Evolutionary conservation across 2,329 filamentous ascomycete species (phyloP).

Genomic region (Xylaria sp.): DNA sequence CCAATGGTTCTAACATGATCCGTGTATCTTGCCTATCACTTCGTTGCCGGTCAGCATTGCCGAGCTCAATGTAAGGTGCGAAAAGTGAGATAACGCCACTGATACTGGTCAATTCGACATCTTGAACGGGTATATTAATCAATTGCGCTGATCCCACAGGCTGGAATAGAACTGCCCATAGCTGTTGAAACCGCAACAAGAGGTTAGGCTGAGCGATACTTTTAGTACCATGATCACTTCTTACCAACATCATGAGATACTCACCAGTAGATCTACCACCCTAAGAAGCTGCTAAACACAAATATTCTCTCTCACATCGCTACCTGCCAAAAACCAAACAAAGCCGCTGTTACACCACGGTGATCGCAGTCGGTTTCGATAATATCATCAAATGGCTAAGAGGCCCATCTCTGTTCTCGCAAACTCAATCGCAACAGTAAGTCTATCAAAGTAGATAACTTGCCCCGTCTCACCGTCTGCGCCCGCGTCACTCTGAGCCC

Average conservation of each 20-base stretch:
- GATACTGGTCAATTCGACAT: neutral
- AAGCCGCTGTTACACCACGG: neutral
- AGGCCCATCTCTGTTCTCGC: neutral
- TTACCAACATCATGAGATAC: neutral
- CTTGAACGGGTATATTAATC: neutral
- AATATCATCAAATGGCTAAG: neutral
- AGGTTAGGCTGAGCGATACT: slow-evolving; percentile 3
- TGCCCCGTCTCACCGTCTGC: neutral
- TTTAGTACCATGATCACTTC: neutral
- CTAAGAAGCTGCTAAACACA: neutral
- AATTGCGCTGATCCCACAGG: neutral
- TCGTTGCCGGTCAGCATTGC: neutral
- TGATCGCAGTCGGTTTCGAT: neutral
- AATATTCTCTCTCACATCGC: neutral
- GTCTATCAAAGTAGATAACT: neutral
- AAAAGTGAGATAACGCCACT: neutral
- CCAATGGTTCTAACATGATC: neutral
- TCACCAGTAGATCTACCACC: neutral
- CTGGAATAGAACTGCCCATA: slow-evolving; percentile 15
- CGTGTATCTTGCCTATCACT: neutral
- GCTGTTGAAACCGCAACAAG: slow-evolving; percentile 7
- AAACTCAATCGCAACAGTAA: slow-evolving; percentile 6
- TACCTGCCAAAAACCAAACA: neutral
- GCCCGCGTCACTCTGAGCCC: neutral
- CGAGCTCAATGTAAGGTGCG: neutral